Evolutionary conservation across 257 asterid species (phyloP), one percentile per base, ranked within the genome.

Genomic region (Nicotiana obtusifolia): DNA sequence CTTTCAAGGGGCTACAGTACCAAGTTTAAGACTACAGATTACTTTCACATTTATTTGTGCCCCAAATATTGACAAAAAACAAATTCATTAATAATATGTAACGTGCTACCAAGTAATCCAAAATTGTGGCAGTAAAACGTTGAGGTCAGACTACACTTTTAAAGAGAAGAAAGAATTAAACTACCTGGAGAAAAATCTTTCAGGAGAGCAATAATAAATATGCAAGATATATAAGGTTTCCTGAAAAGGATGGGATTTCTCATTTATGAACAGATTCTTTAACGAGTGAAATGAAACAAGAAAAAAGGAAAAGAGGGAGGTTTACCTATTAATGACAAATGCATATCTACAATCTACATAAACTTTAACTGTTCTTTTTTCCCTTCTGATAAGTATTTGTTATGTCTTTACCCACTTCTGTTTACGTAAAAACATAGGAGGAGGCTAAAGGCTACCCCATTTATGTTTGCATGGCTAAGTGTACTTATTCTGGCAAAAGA

Each of bases 81-180:
- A 37, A 69, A 37, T 13, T 69, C 57, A 69, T 37, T 20, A 37
- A 11, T 26, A 11, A 69, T 10, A 54, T 71, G 47, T 71, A 71
- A 44, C 16, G 37, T 22, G 22, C 60, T 71, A 44, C 78, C 78
- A 44, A 44, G 78, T 22, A 22, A 11, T 3, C 0, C 0, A 6
- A 20, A 54, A 41, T 22, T 44, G 60, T 71, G 78, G 60, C 47
- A 41, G 22, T 71, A 71, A 44, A 33, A 5, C 13, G 78, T 71
- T 22, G 59, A 71, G 78, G 78, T 13, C 7, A 13, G 7, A 20
- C 14, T 71, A n/a, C 5, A 44, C 17, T 41, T 47, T 31, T 31
- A 66, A 66, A 65, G 47, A 65, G 77, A 37, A 68, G 41, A 69
- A 71, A 53, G 59, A 71, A 71, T 71, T 22, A 71, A 71, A 71